Conservation (phyloP, 1,284 basidiomycete genomes). For the Cryptococcus deneoformans region DNA sequence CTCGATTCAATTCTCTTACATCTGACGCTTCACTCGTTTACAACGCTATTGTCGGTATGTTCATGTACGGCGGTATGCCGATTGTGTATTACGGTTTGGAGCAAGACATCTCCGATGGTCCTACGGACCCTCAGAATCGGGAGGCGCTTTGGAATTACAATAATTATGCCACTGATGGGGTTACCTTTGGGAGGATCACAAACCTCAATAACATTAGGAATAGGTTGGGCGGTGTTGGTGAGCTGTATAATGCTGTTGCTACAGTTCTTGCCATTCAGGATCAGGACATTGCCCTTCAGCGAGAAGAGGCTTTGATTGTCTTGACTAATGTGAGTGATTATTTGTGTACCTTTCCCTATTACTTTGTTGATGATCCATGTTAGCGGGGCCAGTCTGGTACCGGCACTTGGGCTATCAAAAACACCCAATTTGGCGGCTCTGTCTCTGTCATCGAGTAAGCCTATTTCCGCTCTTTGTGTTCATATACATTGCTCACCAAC, state of each 20-base stretch:
- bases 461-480: not conserved
- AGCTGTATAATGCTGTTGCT: conserved; percentile 53
- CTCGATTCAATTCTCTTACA: conserved; percentile 63
- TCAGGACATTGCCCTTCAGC: conserved; percentile 64
- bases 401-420: conserved; percentile 15
- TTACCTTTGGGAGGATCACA: conserved; percentile 59
- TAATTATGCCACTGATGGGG: conserved; percentile 50
- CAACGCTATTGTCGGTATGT: conserved; percentile 62
- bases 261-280: conserved; percentile 57
- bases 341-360: not conserved
- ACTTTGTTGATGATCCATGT: conserved; percentile 4
- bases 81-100: conserved; percentile 66
- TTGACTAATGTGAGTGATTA: conserved; percentile 62
- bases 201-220: conserved; percentile 69
- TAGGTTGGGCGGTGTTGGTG: conserved; percentile 53
- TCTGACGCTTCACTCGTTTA: conserved; percentile 35
- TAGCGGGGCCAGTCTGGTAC: conserved; percentile 21
- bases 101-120: conserved; percentile 54
- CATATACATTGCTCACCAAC: not conserved
- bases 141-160: conserved; percentile 73
- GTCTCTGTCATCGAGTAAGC: conserved; percentile 34
- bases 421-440: conserved; percentile 18
- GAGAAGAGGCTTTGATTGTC: conserved; percentile 64
- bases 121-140: conserved; percentile 58
- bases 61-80: conserved; percentile 61